Percentiles rank a stretch among this genome's conserved stretches.
Evolutionary conservation across 495 filamentous ascomycete genomes (phyloP).

Genomic region (Podospora sp.): DNA sequence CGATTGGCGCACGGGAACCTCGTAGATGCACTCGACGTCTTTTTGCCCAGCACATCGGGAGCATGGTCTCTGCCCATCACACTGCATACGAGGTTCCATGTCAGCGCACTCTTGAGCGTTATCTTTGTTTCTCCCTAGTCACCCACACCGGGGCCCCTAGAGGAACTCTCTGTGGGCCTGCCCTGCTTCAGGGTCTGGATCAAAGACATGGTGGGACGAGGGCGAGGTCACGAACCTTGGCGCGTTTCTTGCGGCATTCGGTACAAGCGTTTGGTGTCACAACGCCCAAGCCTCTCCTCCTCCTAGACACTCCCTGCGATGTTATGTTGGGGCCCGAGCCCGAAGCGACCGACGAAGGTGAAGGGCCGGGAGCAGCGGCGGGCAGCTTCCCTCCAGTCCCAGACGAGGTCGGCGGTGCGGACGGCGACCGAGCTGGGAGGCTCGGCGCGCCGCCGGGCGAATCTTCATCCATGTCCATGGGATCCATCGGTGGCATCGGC

Average conservation of each 20-base stretch:
- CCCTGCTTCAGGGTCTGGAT: neutral
- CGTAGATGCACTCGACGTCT: slow-evolving; percentile 54
- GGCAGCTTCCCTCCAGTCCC: slow-evolving; percentile 11
- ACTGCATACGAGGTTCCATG: slow-evolving; percentile 32
- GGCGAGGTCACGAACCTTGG: slow-evolving; percentile 44
- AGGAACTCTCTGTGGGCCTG: neutral
- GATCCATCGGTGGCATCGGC: slow-evolving; percentile 24
- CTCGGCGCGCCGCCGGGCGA: slow-evolving; percentile 16
- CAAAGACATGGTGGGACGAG: neutral
- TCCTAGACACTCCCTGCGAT: slow-evolving; percentile 38
- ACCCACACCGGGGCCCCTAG: too few relatives aligned
- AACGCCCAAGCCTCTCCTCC: slow-evolving; percentile 53
- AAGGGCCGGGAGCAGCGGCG: neutral
- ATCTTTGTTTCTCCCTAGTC: neutral
- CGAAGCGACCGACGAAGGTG: slow-evolving; percentile 15
- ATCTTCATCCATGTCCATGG: slow-evolving; percentile 40
- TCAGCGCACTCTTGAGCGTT: neutral
- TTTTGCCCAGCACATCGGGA: slow-evolving; percentile 52
- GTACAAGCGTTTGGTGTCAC: slow-evolving; percentile 61
- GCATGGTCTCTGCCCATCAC: slow-evolving; percentile 57
- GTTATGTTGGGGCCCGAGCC: neutral
- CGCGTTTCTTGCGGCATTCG: slow-evolving; percentile 60
- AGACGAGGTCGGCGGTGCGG: slow-evolving; percentile 1
- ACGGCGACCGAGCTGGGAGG: slow-evolving; percentile 14
- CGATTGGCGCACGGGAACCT: slow-evolving; percentile 55